Evolutionary conservation across 768 basidiomycete genomes (phyloP).

Genomic region (Russula griseocarnosa): DNA sequence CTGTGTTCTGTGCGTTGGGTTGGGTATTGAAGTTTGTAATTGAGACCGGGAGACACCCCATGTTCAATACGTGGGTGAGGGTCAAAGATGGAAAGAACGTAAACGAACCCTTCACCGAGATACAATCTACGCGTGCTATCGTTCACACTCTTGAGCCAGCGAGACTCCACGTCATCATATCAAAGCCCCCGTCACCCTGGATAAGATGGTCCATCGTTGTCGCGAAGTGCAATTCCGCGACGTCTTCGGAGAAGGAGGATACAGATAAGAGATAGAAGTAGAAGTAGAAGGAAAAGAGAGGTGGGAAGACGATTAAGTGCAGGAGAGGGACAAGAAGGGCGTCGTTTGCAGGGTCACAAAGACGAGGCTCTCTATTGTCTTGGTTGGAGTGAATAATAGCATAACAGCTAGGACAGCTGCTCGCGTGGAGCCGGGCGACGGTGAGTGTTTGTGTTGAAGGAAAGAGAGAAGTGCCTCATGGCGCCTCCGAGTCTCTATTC

Average conservation of each 20-base stretch:
- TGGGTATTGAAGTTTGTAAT: constrained; percentile 83
- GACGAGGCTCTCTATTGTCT: constrained; percentile 18
- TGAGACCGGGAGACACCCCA: constrained; percentile 39
- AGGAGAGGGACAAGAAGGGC: constrained; percentile 86
- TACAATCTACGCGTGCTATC: constrained; percentile 70
- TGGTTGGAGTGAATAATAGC: constrained; percentile 11
- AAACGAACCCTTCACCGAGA: constrained; percentile 75
- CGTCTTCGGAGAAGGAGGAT: constrained; percentile 78
- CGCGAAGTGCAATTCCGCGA: constrained; percentile 72
- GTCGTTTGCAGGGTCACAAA: constrained; percentile 42
- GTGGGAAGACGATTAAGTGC: constrained; percentile 88
- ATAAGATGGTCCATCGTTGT: constrained; percentile 90
- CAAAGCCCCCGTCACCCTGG: constrained; percentile 90
- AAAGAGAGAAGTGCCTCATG: constrained; percentile 42
- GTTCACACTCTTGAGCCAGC: constrained; percentile 84
- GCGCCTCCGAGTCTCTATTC: constrained; percentile 58
- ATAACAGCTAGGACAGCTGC: neutral
- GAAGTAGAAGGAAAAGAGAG: constrained; percentile 86
- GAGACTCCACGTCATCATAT: constrained; percentile 82
- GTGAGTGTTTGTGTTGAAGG: neutral
- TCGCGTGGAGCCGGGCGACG: neutral
- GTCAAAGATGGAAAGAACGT: neutral
- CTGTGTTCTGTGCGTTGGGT: constrained; percentile 94
- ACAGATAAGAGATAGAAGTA: constrained; percentile 87
- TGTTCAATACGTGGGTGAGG: constrained; percentile 7